These are phyloP conservation scores for Eurotiales sp. DNA, from an alignment of 2,329 filamentous ascomycete species.

Conservation along the genomic window DNA sequence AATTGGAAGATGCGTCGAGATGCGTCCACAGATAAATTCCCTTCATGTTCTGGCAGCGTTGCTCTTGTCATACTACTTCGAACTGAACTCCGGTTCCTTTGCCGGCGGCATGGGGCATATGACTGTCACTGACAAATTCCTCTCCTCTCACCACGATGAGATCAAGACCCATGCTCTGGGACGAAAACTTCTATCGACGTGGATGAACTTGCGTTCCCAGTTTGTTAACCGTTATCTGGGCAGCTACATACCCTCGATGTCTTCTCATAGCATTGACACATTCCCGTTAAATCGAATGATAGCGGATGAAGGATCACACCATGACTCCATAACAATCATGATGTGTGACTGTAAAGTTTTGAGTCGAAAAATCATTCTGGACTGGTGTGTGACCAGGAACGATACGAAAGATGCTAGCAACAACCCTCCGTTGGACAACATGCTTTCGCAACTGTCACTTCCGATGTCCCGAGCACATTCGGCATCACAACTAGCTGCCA, in stretches of 20 bases:
- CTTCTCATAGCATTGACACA: constrained; percentile 1
- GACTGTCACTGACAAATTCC: constrained; percentile 9
- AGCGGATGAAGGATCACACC: constrained; percentile 1
- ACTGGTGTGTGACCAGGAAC: constrained; percentile 6
- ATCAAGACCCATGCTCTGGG: constrained; percentile 1
- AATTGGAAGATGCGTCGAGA: constrained; percentile 2
- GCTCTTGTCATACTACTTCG: constrained; percentile 11
- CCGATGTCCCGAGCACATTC: constrained; percentile 3
- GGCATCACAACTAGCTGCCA: constrained; percentile 1
- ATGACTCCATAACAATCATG: constrained; percentile 8
- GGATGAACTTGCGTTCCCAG: constrained; percentile 11
- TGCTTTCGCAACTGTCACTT: constrained; percentile 6
- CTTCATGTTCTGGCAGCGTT: constrained; percentile 7
- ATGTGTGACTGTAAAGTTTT: constrained; percentile 8
- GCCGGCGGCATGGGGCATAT: constrained; percentile 9
- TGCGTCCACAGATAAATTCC: background rate
- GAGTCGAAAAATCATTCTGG: constrained; percentile 8
- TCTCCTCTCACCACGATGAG: constrained; percentile 3
- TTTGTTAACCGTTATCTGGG: constrained; percentile 8
- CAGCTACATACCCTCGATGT: constrained; percentile 2
- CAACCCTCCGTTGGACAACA: background rate
- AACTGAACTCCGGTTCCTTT: constrained; percentile 9
- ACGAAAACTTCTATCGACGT: constrained; percentile 5
- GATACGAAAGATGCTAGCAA: background rate
- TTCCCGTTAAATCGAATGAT: constrained; percentile 9